Base-by-base conservation (phyloP, 768 basidiomycete species). In the Mycena sanguinolenta region DNA sequence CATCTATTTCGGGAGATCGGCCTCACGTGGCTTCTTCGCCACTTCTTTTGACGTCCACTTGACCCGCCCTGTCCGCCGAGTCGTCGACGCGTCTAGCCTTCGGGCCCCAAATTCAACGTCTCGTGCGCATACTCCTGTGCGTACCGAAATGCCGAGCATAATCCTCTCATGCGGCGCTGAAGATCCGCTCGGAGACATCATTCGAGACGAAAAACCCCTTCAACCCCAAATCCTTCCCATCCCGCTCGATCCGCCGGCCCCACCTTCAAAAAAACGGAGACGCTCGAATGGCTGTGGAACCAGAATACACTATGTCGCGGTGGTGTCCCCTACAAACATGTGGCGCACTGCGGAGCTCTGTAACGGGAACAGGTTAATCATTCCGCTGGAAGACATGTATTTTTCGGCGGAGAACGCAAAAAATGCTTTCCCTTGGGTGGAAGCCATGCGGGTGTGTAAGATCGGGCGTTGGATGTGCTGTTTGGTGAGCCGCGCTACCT, bases 291-390 rank as follows among this genome's bases (percentile, higher is more conserved):
- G 67, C 0, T 69, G 67, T 17, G 67, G 62, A 0, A n/a, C 5
- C 0, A 42, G 23, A 1, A 4, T 69, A 7, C 67, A 63, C 34
- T 58, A 19, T 19, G 46, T 55, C 3, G 67, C 67, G 13, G 52
- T 63, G 9, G 67, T 69, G 4, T 68, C 67, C 4, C 42, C 42
- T 1, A 38, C 36, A n/a, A 62, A 68, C 10, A 63, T 63, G 61
- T 68, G 67, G 61, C 60, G 60, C 39, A 60, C 67, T 19, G 58
- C 42, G 9, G 67, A 55, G n/a, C 50, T 38, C n/a, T 3, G 8
- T 4, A 14, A 9, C 5, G 13, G 17, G 14, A 14, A 9, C 5
- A 7, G 17, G 14, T 3, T 10, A 21, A 62, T 68, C 9, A 19
- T 68, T 46, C 60, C 53, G 16, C 54, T 68, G 2, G 67, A 62